Evolutionary conservation across 1,284 basidiomycete species (phyloP), one percentile per base, ranked within the genome.

Genomic region (Tremellales sp.): DNA sequence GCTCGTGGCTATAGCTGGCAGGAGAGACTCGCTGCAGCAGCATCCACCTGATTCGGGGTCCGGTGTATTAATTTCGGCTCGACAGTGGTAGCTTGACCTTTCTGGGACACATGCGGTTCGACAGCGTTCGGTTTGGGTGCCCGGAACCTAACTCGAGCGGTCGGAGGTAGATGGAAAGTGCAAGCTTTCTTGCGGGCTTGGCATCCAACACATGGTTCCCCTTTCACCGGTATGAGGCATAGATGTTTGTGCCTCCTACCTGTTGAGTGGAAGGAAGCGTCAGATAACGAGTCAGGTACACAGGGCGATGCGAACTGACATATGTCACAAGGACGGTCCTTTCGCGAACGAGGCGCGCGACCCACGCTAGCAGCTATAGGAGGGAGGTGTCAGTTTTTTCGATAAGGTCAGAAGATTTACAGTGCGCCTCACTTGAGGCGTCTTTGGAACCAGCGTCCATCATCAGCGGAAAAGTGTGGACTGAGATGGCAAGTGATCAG

Each of bases 81-180:
- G 38, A 32, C 40, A 13, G 13, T 22, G 1, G 12, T 5, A 13
- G 18, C 25, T n/a, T 27, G 9, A 22, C n/a, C 25, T 4, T 19
- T 25, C 1, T 24, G 22, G 31, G 22, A 39, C 27, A 16, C 4
- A 36, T 2, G 32, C 33, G 22, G 1, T 4, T 22, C 31, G 39
- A 31, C 14, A 16, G 35, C 26, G 38, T 14, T n/a, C 33, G 3
- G 27, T 19, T 5, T 12, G 21, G 14, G 18, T 27, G 13, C 14
- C 14, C 28, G 22, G 14, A 16, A 12, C 21, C 10, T 18, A 12
- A 14, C 21, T 1, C 65, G 53, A 0, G 42, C 43, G 1, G 58
- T 54, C 1, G 65, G 63, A 1, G 61, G 58, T 1, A 51, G 43
- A 22, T 54, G 40, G 25, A 65, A 67, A 0, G 65, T 67, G 46